phyloP scores from a whole-genome alignment of 176 grass and related monocot genomes.

The Oryza glaberrima region DNA sequence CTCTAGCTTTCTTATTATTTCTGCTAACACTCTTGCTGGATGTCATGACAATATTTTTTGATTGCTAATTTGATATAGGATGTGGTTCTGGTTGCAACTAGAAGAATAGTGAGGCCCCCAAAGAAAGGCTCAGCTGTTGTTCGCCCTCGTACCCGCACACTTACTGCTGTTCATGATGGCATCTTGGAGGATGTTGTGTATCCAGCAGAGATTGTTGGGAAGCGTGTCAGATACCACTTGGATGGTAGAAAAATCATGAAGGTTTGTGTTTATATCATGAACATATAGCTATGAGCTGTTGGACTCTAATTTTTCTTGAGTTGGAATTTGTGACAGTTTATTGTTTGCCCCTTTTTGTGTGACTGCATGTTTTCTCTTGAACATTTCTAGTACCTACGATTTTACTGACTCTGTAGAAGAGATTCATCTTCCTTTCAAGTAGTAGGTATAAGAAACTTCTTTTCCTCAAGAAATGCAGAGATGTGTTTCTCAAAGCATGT shows the following conservation, averaged over 20 bases:
- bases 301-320: background rate
- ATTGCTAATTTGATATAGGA: constrained; percentile 45
- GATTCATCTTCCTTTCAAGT: background rate
- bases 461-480: background rate
- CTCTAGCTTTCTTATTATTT: background rate
- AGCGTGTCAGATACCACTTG: constrained; percentile 61
- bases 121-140: constrained; percentile 79
- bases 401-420: background rate
- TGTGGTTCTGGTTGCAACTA: constrained; percentile 68
- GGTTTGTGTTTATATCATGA: constrained; percentile 30
- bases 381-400: background rate
- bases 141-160: constrained; percentile 66
- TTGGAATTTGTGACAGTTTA: constrained; percentile 4
- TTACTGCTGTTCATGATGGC: constrained; percentile 66
- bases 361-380: background rate
- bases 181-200: constrained; percentile 77
- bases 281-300: background rate
- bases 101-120: constrained; percentile 70
- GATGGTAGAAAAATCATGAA: constrained; percentile 53
- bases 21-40: background rate
- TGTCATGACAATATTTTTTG: constrained; percentile 12
- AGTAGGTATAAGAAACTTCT: background rate
- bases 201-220: constrained; percentile 75
- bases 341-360: background rate
- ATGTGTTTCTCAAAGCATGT: background rate